Evolutionary conservation across 257 asterid species (phyloP), one percentile per base, ranked within the genome.

Genomic region (Gentiana macrophylla): DNA sequence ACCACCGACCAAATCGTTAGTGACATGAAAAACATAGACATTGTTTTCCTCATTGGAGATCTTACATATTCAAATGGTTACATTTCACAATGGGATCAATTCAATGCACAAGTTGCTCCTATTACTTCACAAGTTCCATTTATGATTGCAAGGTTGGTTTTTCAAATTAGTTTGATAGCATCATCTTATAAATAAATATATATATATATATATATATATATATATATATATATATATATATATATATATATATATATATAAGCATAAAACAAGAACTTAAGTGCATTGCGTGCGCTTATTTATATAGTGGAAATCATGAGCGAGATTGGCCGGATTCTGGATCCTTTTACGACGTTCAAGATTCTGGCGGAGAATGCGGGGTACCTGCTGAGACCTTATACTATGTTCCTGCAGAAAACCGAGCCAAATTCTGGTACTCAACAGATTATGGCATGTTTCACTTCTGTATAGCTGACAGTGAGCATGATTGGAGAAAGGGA

Each of bases 401-500:
- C 57, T 78, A 71, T 56, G 58, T 57, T 51, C 84, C 84, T 9
- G 76, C 80, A 0, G 79, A 78, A 50, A 78, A 72, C 32, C 60
- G 74, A 69, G 84, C 80, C 33, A 78, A 78, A 50, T 78, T 78
- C 24, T 24, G 24, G 24, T 24, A 24, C 24, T 24, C 24, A 24
- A 24, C 24, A 24, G 24, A 24, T 71, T 85, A 82, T 66, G 94
- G 94, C 38, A 85, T 85, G 94, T 85, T 85, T 73, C 79, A 82
- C 34, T 85, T 85, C 76, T 82, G 94, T 60, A 57, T 86, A 62
- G 96, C 92, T 1, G 86, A 86, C 67, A 75, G 94, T 0, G 96
- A 86, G 65, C 96, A 79, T 11, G 92, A 84, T 49, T 86, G 96
- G 96, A 72, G 96, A 74, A 86, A 79, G 63, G n/a, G 94, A 54